Conservation (phyloP, 805 yeast species). For the Priceomyces carsonii region DNA sequence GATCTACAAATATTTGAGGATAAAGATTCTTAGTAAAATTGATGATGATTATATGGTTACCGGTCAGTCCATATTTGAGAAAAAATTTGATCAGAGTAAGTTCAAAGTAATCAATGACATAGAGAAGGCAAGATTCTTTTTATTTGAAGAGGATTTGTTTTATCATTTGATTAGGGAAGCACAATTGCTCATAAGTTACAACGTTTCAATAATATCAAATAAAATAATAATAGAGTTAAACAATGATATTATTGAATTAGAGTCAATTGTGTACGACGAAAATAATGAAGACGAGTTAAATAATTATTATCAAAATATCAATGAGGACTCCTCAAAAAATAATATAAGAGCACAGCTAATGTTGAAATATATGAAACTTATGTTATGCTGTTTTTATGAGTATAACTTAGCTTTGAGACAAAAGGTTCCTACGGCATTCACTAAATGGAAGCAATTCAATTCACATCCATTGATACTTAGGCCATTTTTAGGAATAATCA, state of each 20-base stretch:
- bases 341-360: conserved; percentile 54
- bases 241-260: conserved; percentile 71
- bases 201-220: conserved; percentile 64
- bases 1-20: conserved; percentile 51
- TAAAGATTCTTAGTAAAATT: conserved; percentile 56
- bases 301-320: conserved; percentile 30
- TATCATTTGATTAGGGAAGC: conserved; percentile 79
- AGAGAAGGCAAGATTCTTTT: conserved; percentile 63
- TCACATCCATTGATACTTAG: conserved; percentile 50
- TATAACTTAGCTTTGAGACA: conserved; percentile 44
- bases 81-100: conserved; percentile 12
- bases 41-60: conserved; percentile 55
- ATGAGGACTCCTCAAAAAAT: conserved; percentile 28
- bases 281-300: conserved; percentile 39
- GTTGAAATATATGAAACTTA: conserved; percentile 52
- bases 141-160: conserved; percentile 90
- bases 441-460: conserved; percentile 44
- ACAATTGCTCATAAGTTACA: conserved; percentile 61
- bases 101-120: conserved; percentile 51
- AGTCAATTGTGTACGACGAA: conserved; percentile 50
- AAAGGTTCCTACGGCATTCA: conserved; percentile 48
- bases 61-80: conserved; percentile 52
- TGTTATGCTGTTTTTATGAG: conserved; percentile 61
- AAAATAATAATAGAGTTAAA: conserved; percentile 65
- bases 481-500: conserved; percentile 59